Percentiles rank a stretch among this genome's conserved stretches.
These are phyloP conservation scores for Perkinsus olseni DNA, from an alignment of 169 alveolate genomes.

Conservation along the genomic window DNA sequence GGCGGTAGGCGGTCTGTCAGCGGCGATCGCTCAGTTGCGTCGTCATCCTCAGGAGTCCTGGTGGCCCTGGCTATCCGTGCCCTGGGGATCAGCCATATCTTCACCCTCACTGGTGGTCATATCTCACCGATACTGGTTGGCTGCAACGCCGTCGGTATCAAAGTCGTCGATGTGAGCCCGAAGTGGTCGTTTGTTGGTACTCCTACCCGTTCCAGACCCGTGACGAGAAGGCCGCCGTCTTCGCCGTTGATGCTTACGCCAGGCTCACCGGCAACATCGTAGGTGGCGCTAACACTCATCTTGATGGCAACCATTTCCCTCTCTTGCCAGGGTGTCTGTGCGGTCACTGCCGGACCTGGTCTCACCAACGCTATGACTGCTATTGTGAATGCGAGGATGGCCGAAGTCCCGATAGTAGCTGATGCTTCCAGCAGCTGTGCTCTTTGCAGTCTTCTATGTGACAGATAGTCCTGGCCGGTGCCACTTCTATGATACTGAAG, in stretches of 20 bases:
- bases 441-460: background rate
- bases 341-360: background rate
- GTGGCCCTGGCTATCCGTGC: background rate
- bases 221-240: no score
- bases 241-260: background rate
- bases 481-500: background rate
- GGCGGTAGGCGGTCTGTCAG: background rate
- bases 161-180: background rate
- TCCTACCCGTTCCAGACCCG: no score
- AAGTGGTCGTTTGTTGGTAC: no score
- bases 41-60: background rate
- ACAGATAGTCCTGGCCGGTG: background rate
- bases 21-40: background rate
- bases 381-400: background rate
- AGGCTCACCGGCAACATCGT: background rate
- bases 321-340: background rate
- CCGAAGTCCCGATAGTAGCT: background rate
- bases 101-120: background rate
- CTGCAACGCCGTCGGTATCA: background rate
- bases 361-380: background rate
- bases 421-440: background rate
- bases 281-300: background rate
- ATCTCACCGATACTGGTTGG: background rate
- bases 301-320: background rate
- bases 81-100: background rate